Conservation (phyloP, 1,284 basidiomycete genomes). For the Leccinum griseonigrum region DNA sequence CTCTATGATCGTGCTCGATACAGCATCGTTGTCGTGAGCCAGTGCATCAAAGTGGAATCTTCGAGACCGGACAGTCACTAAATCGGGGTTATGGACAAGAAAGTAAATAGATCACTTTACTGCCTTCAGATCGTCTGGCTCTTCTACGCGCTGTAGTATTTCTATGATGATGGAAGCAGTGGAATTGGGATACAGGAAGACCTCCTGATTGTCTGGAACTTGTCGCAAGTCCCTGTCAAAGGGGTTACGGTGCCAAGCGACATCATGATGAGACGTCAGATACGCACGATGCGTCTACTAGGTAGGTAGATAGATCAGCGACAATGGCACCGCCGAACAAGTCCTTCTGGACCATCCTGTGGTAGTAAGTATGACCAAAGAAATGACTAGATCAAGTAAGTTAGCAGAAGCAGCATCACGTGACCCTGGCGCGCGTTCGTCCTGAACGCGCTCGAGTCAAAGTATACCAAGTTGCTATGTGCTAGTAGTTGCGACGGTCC, state of each 20-base stretch:
- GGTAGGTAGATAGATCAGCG: constrained; percentile 52
- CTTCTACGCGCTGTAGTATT: constrained; percentile 71
- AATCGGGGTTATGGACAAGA: background rate
- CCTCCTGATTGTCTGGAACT: constrained; percentile 97
- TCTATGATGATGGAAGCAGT: constrained; percentile 80
- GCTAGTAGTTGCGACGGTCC: constrained; percentile 34
- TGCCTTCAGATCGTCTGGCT: constrained; percentile 52
- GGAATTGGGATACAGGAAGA: constrained; percentile 75
- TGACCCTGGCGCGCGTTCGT: constrained; percentile 8
- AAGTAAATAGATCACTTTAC: constrained; percentile 52
- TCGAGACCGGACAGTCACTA: constrained; percentile 10
- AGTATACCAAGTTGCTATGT: background rate
- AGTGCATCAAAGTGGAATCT: constrained; percentile 92
- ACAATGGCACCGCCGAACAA: constrained; percentile 85
- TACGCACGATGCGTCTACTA: constrained; percentile 87
- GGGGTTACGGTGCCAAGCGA: background rate
- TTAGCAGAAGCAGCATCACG: constrained; percentile 14
- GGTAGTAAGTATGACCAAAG: too few species aligned
- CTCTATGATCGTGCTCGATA: constrained; percentile 43
- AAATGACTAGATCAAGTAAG: background rate
- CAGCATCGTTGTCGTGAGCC: constrained; percentile 89
- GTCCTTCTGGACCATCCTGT: constrained; percentile 13
- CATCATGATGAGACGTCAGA: constrained; percentile 2
- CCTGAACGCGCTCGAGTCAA: background rate
- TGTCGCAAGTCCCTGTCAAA: constrained; percentile 77